Evolutionary conservation across 1,284 basidiomycete species (phyloP), one percentile per base, ranked within the genome.

Genomic region (Peniophora sp.): DNA sequence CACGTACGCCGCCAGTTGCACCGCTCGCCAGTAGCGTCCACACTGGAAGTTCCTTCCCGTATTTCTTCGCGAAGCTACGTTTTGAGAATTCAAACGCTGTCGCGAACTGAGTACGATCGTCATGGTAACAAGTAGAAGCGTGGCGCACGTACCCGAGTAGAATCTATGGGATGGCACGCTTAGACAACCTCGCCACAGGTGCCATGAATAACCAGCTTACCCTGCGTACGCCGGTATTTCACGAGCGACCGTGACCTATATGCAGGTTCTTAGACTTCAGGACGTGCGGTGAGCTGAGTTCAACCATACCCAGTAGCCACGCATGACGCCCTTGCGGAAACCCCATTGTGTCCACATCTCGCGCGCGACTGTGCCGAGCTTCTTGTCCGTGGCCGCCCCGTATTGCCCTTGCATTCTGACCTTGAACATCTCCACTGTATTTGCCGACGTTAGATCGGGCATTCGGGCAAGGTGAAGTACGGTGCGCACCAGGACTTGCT

Each of bases 341-440:
- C 96, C 95, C 74, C 85, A 92, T 52, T 89, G 69, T 25, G 63
- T 65, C 85, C 92, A 96, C 82, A 95, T 91, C 59, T 95, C 90
- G 17, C 68, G 72, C 3, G 82, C 81, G 3, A 97, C 77, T 2
- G 71, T 75, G 27, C 83, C 71, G 27, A 97, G 74, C 43, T 81
- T 78, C 69, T 95, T 90, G 63, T 95, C 92, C 3, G 77, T 73
- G 10, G 78, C 73, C 2, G 73, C 76, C 17, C 88, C 90, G 58
- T 92, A 93, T 62, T 95, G 91, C 3, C 91, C 93, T 69, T 98
- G 95, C 94, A 97, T 97, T n/a, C 92, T 81, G 45, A 98, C 92
- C 70, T 94, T 92, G 67, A 89, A 89, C 85, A 91, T 88, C 65
- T 91, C 89, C 50, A 90, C 88, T 89, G 55, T 22, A 39, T 17